Evolutionary conservation across 768 basidiomycete genomes (phyloP), one percentile per base, ranked within the genome.

Genomic region (Tylopilus balloui): DNA sequence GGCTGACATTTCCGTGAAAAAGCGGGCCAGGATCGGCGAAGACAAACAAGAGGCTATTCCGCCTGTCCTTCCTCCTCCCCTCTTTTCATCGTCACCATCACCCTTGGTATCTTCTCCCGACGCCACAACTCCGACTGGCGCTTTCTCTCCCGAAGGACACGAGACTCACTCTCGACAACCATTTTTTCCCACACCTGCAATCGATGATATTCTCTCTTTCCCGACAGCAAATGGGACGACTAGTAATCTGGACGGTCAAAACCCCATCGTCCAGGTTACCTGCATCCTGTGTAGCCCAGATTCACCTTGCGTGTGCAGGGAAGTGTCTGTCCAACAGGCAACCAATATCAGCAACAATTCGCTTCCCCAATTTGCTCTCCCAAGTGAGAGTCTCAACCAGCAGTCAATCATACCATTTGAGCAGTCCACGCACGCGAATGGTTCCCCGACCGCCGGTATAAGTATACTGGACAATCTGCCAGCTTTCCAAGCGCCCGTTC

Each of bases 401-500:
- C 56, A 50, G 19, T 31, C 48, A 54, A 60, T 35, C 24, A 37
- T 51, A 31, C 48, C 64, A 21, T 44, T 67, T 56, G 47, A 58
- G 44, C 47, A 65, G 59, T 31, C 67, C 51, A 51, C 68, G 36
- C 65, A 59, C 17, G 50, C 64, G 9, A 54, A 58, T n/a, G 34
- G 62, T 8, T 55, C 68, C 19, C 38, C 68, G n/a, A 53, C 66
- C 19, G 52, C 65, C 39, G 54, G 64, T 25, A 51, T 69, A n/a
- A 88, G 83, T 43, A 84, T 87, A 47, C 74, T 89, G 34, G 86
- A 89, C 49, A 82, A 86, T 56, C 76, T 88, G 1, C 86, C 89
- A 31, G 77, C 82, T 10, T 92, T 86, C 64, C 86, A 92, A 58
- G 82, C 89, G 0, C 78, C 92, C 3, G 81, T 94, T 23, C 89